phyloP scores from a whole-genome alignment of 352 stramenopile genomes.

The Plasmopara muralis region DNA sequence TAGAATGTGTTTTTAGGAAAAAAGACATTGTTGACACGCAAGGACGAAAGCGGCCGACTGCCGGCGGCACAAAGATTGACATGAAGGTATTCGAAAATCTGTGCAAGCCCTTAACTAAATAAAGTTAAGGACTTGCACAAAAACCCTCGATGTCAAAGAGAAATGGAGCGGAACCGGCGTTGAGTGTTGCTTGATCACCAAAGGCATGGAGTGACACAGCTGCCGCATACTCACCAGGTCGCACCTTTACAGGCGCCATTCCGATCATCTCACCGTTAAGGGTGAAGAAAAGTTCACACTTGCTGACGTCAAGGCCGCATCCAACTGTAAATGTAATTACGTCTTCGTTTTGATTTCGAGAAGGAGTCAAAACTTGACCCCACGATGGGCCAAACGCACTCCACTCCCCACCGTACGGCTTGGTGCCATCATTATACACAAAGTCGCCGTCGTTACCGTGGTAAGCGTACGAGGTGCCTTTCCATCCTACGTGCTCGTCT shows the following conservation, averaged over 20 bases:
- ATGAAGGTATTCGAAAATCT: slow-evolving; percentile 22
- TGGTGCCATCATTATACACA: slow-evolving; percentile 70
- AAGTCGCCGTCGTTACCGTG: slow-evolving; percentile 84
- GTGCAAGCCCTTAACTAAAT: slow-evolving; percentile 44
- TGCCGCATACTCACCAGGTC: slow-evolving; percentile 55
- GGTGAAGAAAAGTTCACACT: slow-evolving; percentile 70
- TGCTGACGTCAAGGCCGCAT: slow-evolving; percentile 58
- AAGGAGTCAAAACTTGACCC: slow-evolving; percentile 28
- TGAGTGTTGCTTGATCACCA: slow-evolving; percentile 60
- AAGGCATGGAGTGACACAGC: slow-evolving; percentile 77
- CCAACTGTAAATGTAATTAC: slow-evolving; percentile 46
- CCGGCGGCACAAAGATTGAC: slow-evolving; percentile 19
- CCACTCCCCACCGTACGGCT: slow-evolving; percentile 65
- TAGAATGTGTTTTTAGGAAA: no score
- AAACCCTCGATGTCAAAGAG: slow-evolving; percentile 82
- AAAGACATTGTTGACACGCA: neutral
- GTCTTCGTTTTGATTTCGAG: slow-evolving; percentile 19
- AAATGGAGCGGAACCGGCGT: slow-evolving; percentile 66
- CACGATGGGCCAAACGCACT: slow-evolving; percentile 61
- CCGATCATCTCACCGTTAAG: slow-evolving; percentile 67
- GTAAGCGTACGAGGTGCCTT: slow-evolving; percentile 75
- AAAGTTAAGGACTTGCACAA: slow-evolving; percentile 78
- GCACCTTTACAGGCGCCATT: slow-evolving; percentile 31
- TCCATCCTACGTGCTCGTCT: slow-evolving; percentile 78
- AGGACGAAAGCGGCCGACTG: slow-evolving; percentile 26